phyloP scores from a whole-genome alignment of 1,284 basidiomycete species.

The Leccinum discolor region DNA sequence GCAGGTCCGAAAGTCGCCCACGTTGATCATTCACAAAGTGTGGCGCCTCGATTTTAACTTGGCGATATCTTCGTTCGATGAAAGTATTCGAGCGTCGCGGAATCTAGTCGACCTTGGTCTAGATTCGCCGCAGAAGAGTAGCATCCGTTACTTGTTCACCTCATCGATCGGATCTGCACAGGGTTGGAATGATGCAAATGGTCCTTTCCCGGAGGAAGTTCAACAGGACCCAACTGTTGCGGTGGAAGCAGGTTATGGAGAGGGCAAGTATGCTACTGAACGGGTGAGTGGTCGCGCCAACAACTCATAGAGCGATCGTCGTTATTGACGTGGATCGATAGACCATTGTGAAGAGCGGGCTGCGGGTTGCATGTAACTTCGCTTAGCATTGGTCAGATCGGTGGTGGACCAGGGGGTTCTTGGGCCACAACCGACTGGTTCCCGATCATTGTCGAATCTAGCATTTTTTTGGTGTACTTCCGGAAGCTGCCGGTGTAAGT shows the following conservation, averaged over 20 bases:
- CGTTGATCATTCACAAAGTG: constrained; percentile 23
- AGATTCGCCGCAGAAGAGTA: neutral
- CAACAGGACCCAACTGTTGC: constrained; percentile 17
- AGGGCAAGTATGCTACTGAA: constrained; percentile 21
- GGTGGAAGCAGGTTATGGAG: constrained; percentile 28
- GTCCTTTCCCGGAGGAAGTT: constrained; percentile 29
- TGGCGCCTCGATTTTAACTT: constrained; percentile 48
- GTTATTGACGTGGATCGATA: neutral
- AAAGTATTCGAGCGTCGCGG: constrained; percentile 34
- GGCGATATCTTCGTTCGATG: constrained; percentile 37
- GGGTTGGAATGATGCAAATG: constrained; percentile 21
- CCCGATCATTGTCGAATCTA: constrained; percentile 32
- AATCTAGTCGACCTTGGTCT: constrained; percentile 39
- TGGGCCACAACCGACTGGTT: constrained; percentile 14
- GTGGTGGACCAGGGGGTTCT: constrained; percentile 20
- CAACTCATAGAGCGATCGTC: neutral
- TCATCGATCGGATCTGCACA: constrained; percentile 30
- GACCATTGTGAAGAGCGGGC: neutral
- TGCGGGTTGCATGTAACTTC: constrained; percentile 12
- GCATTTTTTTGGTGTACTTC: constrained; percentile 20
- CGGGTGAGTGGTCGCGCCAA: constrained; percentile 22
- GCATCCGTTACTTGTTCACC: constrained; percentile 31
- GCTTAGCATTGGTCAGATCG: constrained; percentile 33
- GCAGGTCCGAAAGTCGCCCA: neutral
- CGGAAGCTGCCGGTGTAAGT: constrained; percentile 24